Conservation (phyloP, 2,329 filamentous ascomycete genomes). For the Aspergillus nomiae region DNA sequence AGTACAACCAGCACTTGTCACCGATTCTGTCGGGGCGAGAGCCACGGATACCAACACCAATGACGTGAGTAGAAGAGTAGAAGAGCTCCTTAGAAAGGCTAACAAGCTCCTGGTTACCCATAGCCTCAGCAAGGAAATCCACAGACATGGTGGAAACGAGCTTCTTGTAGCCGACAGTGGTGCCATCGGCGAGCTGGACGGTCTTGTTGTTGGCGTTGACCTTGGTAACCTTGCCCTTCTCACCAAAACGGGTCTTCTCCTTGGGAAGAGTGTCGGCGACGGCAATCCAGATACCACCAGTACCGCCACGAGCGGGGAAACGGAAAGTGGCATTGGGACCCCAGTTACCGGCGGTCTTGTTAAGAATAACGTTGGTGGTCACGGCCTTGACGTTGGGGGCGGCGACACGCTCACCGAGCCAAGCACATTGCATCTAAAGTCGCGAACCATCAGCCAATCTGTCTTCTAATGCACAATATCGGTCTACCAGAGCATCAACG, state of each 20-base stretch:
- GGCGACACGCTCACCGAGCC: slow-evolving; percentile 98
- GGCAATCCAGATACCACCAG: slow-evolving; percentile 98
- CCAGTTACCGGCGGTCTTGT: slow-evolving; percentile 97
- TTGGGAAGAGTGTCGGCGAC: slow-evolving; percentile 90
- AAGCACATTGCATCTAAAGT: slow-evolving; percentile 91
- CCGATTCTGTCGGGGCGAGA: slow-evolving; percentile 91
- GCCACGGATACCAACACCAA: slow-evolving; percentile 93
- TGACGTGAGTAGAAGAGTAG: slow-evolving; percentile 96
- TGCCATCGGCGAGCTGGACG: slow-evolving; percentile 80
- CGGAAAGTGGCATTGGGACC: slow-evolving; percentile 97
- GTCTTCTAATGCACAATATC: background rate
- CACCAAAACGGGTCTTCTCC: slow-evolving; percentile 88
- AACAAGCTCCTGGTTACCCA: slow-evolving; percentile 84
- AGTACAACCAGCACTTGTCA: slow-evolving; percentile 99
- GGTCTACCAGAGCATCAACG: slow-evolving; percentile 23
- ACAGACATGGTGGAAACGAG: slow-evolving; percentile 96
- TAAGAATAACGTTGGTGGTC: slow-evolving; percentile 90
- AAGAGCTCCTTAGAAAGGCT: slow-evolving; percentile 85
- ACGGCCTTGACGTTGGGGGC: slow-evolving; percentile 93
- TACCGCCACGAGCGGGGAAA: slow-evolving; percentile 93
- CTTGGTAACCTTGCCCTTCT: slow-evolving; percentile 79
- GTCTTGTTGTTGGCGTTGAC: slow-evolving; percentile 84
- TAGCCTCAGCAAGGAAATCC: slow-evolving; percentile 81
- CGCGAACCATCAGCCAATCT: slow-evolving; percentile 11
- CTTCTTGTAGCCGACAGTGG: slow-evolving; percentile 86